phyloP scores from a whole-genome alignment of 2,329 filamentous ascomycete genomes.

The Bipolaris bicolor region DNA sequence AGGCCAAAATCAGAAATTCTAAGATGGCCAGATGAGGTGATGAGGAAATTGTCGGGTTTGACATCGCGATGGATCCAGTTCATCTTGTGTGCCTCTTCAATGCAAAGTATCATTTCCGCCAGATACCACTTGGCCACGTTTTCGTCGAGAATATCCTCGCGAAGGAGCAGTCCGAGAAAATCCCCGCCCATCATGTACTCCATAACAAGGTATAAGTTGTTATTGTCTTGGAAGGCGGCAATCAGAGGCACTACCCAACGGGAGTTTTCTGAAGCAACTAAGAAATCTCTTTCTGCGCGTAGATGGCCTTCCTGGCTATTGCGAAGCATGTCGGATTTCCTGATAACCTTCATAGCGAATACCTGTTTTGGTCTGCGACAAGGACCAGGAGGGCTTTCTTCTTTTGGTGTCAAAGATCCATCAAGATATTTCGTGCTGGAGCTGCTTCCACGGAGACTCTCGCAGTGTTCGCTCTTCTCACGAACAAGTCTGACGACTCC shows the following conservation, averaged over 20 bases:
- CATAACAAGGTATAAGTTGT: slow-evolving; percentile 91
- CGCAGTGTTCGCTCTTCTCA: slow-evolving; percentile 57
- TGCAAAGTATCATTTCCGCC: slow-evolving; percentile 93
- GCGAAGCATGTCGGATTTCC: slow-evolving; percentile 89
- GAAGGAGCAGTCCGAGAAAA: slow-evolving; percentile 84
- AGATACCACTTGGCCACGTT: slow-evolving; percentile 82
- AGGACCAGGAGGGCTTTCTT: neutral
- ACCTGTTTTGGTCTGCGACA: slow-evolving; percentile 57
- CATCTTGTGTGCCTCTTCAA: slow-evolving; percentile 88
- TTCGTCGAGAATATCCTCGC: slow-evolving; percentile 83
- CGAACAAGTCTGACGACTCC: slow-evolving; percentile 87
- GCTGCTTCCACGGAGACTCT: slow-evolving; percentile 19
- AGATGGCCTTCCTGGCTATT: slow-evolving; percentile 93
- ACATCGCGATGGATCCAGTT: slow-evolving; percentile 94
- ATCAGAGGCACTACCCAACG: slow-evolving; percentile 89
- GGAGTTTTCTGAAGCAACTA: slow-evolving; percentile 87
- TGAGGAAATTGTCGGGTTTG: slow-evolving; percentile 96
- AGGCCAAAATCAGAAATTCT: slow-evolving; percentile 97
- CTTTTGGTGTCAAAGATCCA: slow-evolving; percentile 10
- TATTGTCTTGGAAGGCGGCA: slow-evolving; percentile 84
- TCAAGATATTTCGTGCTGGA: slow-evolving; percentile 20
- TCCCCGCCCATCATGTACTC: slow-evolving; percentile 98
- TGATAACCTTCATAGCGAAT: slow-evolving; percentile 96
- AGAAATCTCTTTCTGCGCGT: slow-evolving; percentile 87
- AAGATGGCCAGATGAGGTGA: slow-evolving; percentile 84